Evolutionary conservation across 805 yeast genomes (phyloP), one percentile per base, ranked within the genome.

Genomic region (Lachancea cidri): DNA sequence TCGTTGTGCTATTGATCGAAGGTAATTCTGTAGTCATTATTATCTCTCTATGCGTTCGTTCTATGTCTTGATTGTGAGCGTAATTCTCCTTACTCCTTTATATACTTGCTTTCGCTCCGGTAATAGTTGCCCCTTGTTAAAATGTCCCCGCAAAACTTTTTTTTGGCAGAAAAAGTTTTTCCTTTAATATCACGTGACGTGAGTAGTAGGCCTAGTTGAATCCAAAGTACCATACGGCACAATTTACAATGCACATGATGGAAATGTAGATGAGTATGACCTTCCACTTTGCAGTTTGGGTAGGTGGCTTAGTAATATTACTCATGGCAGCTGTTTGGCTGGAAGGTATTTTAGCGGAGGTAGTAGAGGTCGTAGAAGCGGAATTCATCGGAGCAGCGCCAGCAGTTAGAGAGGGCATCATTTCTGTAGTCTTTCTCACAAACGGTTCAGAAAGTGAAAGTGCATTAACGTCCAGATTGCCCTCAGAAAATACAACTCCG

Each of bases 401-500:
- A 5, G n/a, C 29, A 17, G 5, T n/a, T 16, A 4, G 18, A 4
- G 24, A 8, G 14, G 22, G 22, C 29, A 6, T 14, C 7, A 6
- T 8, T 13, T 29, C 7, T 13, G 8, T n/a, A 8, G 7, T 13
- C n/a, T 14, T 14, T 15, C 24, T 29, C 8, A 3, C 18, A 17
- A 39, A 39, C 7, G 43, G 38, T 16, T 30, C 30, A 9, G 30
- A 19, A 4, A 39, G 18, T 14, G 30, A 24, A 5, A 39, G 22
- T 13, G 38, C 19, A 11, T 17, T 27, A 9, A 39, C 39, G 9
- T 17, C 17, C 14, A 38, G 33, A 17, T 34, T 11, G 4, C 69
- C 68, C 49, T 71, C 75, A 16, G 71, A 58, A 24, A 74, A 64
- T 2, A 68, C 67, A 41, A 72, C 60, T 18, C 79, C 78, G 47